phyloP scores from a whole-genome alignment of 78 protist genomes.

The Isochrysis galbana region DNA sequence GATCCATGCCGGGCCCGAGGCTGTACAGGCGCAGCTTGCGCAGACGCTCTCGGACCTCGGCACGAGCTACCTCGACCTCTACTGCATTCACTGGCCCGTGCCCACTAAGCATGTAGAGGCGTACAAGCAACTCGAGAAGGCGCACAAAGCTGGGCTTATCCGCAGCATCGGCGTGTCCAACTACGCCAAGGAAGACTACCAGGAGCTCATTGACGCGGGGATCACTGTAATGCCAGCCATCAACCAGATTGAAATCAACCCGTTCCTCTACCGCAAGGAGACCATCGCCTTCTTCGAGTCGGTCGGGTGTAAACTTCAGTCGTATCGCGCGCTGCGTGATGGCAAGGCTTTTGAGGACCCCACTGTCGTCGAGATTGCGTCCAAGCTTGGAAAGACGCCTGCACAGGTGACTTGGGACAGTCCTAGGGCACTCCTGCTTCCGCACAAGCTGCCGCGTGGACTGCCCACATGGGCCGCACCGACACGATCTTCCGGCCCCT shows the following conservation, averaged over 20 bases:
- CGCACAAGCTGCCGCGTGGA: too few relatives aligned
- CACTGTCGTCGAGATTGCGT: background rate
- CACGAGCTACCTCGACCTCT: conserved; percentile 40
- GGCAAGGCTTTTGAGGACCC: background rate
- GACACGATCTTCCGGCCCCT: too few relatives aligned
- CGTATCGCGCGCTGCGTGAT: background rate
- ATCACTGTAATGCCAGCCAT: conserved; percentile 1
- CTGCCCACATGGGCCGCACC: too few relatives aligned
- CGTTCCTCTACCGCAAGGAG: conserved; percentile 38
- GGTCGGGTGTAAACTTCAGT: background rate
- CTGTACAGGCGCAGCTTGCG: conserved; percentile 26
- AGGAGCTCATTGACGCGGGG: conserved; percentile 12
- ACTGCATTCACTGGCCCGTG: conserved; percentile 54
- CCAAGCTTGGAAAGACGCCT: background rate
- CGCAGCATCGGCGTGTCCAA: conserved; percentile 52
- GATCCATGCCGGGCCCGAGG: conserved; percentile 23
- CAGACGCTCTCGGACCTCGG: conserved; percentile 36
- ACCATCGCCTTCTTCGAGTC: conserved; percentile 8
- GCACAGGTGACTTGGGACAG: too few relatives aligned
- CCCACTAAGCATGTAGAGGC: conserved; percentile 43
- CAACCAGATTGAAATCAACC: conserved; percentile 54
- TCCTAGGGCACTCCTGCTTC: too few relatives aligned
- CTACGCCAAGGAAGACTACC: conserved; percentile 35
- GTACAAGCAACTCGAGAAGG: conserved; percentile 39
- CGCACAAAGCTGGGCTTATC: conserved; percentile 17